phyloP scores from a whole-genome alignment of 306 rosid genomes.

The Lotus japonicus region DNA sequence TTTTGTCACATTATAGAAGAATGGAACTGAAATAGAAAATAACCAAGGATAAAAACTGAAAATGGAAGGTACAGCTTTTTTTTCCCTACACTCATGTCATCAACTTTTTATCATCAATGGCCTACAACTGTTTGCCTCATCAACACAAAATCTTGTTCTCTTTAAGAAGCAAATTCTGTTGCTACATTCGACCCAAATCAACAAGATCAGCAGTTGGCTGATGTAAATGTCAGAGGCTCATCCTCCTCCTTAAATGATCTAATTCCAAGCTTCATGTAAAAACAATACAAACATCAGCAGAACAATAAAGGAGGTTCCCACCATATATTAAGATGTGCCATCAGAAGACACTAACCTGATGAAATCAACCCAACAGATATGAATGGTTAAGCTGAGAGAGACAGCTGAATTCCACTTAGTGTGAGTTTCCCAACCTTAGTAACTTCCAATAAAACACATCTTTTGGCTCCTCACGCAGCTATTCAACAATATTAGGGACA shows the following conservation, averaged over 20 bases:
- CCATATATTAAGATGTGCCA: background rate
- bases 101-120: background rate
- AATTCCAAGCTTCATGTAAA: background rate
- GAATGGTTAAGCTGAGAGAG: slow-evolving; percentile 12
- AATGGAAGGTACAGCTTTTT: too few species aligned
- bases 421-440: background rate
- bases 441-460: slow-evolving; percentile 1
- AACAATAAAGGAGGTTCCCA: background rate
- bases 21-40: too few species aligned
- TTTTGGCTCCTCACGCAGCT: slow-evolving; percentile 12
- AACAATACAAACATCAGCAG: slow-evolving; percentile 1
- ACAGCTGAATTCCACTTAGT: background rate
- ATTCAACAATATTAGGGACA: slow-evolving; percentile 48
- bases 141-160: slow-evolving; percentile 1
- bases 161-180: background rate
- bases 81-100: too few species aligned
- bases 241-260: background rate
- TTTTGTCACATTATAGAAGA: too few species aligned
- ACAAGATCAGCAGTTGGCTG: background rate
- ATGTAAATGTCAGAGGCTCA: background rate
- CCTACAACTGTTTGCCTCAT: background rate
- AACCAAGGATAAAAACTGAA: too few species aligned
- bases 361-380: slow-evolving; percentile 7
- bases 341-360: slow-evolving; percentile 9
- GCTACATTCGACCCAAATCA: background rate